Conservation (phyloP, 306 rosid genomes). For the Cucurbita moschata region DNA sequence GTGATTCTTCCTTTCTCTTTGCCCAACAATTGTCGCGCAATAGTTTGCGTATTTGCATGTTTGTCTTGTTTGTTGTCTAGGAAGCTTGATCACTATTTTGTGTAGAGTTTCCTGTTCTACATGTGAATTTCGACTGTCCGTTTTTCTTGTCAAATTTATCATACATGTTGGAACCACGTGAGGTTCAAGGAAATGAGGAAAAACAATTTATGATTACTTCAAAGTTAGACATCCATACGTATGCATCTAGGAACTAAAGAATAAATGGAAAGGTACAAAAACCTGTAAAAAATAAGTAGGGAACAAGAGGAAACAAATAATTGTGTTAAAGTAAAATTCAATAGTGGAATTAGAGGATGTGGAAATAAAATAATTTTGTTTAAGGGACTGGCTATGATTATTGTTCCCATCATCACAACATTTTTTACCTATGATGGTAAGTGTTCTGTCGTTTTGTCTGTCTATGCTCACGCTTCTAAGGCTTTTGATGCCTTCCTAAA, state of each 20-base stretch:
- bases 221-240: not conserved
- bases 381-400: not conserved
- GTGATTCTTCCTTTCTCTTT: not conserved
- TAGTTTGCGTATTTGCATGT: not conserved
- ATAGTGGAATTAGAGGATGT: not conserved
- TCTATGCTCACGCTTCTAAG: not conserved
- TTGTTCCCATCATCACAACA: not conserved
- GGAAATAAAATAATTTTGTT: not conserved
- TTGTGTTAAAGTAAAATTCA: not conserved
- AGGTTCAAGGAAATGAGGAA: not conserved
- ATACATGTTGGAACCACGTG: not conserved
- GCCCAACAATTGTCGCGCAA: not conserved
- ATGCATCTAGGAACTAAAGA: not conserved
- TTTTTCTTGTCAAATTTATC: not conserved
- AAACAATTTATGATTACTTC: not conserved
- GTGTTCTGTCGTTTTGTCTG: not conserved
- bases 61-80: not conserved
- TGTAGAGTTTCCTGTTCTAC: not conserved
- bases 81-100: not conserved
- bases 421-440: not conserved
- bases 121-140: not conserved
- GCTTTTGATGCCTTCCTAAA: not conserved
- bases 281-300: not conserved
- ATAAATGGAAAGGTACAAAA: not conserved
- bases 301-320: not conserved